phyloP scores from a whole-genome alignment of 2,329 filamentous ascomycete species.

The Fusarium temperatum region DNA sequence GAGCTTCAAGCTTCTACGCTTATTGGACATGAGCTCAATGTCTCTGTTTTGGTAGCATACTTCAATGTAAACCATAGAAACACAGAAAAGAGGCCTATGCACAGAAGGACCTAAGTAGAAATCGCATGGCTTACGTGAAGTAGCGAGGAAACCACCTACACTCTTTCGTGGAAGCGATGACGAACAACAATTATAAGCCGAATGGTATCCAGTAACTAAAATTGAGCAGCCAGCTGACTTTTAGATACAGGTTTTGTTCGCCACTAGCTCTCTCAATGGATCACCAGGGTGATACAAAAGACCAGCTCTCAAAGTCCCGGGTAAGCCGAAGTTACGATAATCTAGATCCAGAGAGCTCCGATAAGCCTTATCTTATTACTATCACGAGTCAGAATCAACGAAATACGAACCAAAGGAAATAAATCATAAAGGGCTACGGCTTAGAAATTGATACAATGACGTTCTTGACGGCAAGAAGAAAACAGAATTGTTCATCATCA shows the following conservation, averaged over 20 bases:
- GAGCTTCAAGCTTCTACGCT: accelerated
- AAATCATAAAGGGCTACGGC: too few species aligned
- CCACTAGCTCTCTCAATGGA: accelerated
- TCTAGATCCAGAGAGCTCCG: too few species aligned
- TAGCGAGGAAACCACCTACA: accelerated
- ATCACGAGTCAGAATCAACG: accelerated
- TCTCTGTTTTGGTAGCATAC: accelerated
- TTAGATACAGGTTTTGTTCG: accelerated
- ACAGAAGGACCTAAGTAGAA: accelerated
- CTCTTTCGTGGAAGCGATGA: accelerated
- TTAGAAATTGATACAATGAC: not conserved
- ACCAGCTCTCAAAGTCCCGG: not conserved
- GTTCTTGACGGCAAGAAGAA: accelerated
- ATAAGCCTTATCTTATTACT: not conserved
- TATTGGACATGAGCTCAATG: not conserved
- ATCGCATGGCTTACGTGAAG: not conserved
- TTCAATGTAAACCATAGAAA: too few species aligned
- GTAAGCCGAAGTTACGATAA: not conserved
- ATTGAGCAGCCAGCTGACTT: accelerated
- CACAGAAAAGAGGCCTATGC: accelerated
- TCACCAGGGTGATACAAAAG: accelerated
- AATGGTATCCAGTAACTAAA: accelerated
- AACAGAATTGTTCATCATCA: too few species aligned
- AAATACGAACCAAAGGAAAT: accelerated
- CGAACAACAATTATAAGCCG: accelerated